These are phyloP conservation scores for Juglanconis oblonga DNA, from an alignment of 2,329 filamentous ascomycete species.

Conservation along the genomic window DNA sequence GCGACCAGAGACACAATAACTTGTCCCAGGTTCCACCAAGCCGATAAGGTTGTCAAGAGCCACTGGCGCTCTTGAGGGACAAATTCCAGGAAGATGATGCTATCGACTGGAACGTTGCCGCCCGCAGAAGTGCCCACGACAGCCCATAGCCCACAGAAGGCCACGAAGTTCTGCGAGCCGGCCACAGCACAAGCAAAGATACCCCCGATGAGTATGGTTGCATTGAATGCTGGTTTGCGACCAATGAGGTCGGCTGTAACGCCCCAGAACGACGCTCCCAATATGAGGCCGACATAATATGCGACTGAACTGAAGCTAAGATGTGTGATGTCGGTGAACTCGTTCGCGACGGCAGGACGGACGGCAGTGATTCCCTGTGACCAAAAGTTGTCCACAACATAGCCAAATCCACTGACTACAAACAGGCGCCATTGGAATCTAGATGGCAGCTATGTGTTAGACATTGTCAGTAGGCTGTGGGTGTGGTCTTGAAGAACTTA, in stretches of 20 bases:
- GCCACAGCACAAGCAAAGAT: conserved; percentile 59
- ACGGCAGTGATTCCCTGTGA: conserved; percentile 34
- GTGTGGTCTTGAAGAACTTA: conserved; percentile 19
- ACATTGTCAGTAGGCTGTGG: neutral
- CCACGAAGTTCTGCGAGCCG: conserved; percentile 55
- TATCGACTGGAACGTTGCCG: conserved; percentile 50
- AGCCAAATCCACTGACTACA: conserved; percentile 44
- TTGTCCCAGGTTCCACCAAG: conserved; percentile 52
- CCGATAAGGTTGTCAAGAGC: conserved; percentile 43
- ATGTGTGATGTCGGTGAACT: conserved; percentile 30
- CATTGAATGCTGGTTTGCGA: conserved; percentile 42
- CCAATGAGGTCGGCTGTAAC: conserved; percentile 39
- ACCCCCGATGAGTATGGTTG: conserved; percentile 39
- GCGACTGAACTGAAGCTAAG: conserved; percentile 34
- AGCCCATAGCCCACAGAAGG: conserved; percentile 54
- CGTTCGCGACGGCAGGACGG: conserved; percentile 31
- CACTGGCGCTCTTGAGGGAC: conserved; percentile 46
- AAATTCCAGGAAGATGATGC: conserved; percentile 51
- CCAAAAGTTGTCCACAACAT: conserved; percentile 43
- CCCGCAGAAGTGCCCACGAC: conserved; percentile 41
- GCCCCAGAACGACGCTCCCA: conserved; percentile 46
- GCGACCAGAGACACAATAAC: conserved; percentile 42
- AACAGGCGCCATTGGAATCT: conserved; percentile 41
- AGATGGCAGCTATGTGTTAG: neutral
- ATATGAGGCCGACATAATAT: conserved; percentile 40